A percentile compares a stretch with the other conserved stretches of the same genome.
These are phyloP conservation scores for Speleostelium caveatum DNA, from an alignment of 78 protist species.

Conservation along the genomic window DNA sequence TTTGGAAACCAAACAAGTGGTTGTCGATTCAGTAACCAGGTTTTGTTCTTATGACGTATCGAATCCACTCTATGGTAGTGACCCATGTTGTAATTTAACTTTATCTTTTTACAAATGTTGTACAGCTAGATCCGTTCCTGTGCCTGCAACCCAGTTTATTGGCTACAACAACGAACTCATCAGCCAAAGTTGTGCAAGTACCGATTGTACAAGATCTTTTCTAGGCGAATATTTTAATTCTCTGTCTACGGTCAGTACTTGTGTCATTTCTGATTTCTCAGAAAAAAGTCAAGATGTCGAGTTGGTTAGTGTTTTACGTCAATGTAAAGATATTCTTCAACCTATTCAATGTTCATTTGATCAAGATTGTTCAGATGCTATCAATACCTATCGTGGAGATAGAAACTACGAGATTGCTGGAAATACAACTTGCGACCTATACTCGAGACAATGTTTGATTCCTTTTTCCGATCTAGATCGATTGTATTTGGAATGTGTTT, in stretches of 20 bases:
- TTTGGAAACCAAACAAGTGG: background rate
- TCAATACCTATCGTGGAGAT: too few relatives aligned
- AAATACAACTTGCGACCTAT: background rate
- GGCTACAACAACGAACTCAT: conserved; percentile 15
- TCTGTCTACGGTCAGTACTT: conserved; percentile 1
- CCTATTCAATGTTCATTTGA: background rate
- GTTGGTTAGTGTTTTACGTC: background rate
- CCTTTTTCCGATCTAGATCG: background rate
- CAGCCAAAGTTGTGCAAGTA: conserved; percentile 6
- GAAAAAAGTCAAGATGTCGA: background rate
- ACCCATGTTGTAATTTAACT: conserved; percentile 66
- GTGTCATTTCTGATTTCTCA: conserved; percentile 18
- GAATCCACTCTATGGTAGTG: conserved; percentile 11
- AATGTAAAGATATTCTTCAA: background rate
- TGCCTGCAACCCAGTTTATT: background rate
- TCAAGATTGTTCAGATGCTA: background rate
- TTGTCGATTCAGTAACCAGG: background rate
- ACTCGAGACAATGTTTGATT: background rate
- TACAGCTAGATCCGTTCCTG: conserved; percentile 2
- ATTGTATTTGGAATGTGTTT: background rate
- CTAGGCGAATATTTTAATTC: conserved; percentile 37
- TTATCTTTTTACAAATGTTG: conserved; percentile 49
- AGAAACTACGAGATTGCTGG: too few relatives aligned
- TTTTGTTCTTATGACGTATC: conserved; percentile 13
- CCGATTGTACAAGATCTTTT: conserved; percentile 41